Percentiles rank a stretch among this genome's conserved stretches.
These are phyloP conservation scores for Fusarium coicis DNA, from an alignment of 2,329 filamentous ascomycete genomes.

Conservation along the genomic window DNA sequence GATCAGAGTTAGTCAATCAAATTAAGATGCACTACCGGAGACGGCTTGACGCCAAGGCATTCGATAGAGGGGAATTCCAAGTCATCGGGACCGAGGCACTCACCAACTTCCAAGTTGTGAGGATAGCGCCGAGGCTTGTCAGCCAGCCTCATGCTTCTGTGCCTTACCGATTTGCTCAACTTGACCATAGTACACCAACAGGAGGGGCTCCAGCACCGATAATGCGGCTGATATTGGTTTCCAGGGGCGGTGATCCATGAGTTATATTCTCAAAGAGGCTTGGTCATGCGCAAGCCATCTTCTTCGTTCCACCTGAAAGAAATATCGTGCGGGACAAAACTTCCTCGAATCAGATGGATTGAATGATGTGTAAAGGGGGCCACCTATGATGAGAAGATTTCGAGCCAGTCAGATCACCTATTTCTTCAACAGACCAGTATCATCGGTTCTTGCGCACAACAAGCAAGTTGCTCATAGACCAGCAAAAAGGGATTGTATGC, in stretches of 20 bases:
- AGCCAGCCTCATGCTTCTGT: slow-evolving; percentile 31
- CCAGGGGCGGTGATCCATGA: slow-evolving; percentile 11
- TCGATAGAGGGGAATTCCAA: slow-evolving; percentile 4
- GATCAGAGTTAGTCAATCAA: neutral
- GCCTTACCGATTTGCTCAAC: slow-evolving; percentile 17
- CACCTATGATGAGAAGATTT: neutral
- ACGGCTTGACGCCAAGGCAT: slow-evolving; percentile 10
- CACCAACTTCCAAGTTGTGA: slow-evolving; percentile 4
- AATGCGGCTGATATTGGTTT: slow-evolving; percentile 15
- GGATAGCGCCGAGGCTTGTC: slow-evolving; percentile 13
- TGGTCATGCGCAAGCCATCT: slow-evolving; percentile 28
- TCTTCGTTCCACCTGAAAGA: neutral
- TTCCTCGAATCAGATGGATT: slow-evolving; percentile 7
- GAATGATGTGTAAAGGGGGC: neutral
- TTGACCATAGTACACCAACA: neutral
- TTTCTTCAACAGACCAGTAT: neutral
- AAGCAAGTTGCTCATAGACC: neutral
- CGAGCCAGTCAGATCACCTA: neutral
- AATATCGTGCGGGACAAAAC: neutral
- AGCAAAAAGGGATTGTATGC: neutral
- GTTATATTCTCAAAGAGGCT: slow-evolving; percentile 20
- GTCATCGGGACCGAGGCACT: slow-evolving; percentile 19
- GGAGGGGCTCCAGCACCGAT: neutral
- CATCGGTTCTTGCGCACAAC: neutral
- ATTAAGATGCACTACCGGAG: slow-evolving; percentile 6